phyloP scores from a whole-genome alignment of 1,284 basidiomycete genomes.

The Mycocalia duriaeana region DNA sequence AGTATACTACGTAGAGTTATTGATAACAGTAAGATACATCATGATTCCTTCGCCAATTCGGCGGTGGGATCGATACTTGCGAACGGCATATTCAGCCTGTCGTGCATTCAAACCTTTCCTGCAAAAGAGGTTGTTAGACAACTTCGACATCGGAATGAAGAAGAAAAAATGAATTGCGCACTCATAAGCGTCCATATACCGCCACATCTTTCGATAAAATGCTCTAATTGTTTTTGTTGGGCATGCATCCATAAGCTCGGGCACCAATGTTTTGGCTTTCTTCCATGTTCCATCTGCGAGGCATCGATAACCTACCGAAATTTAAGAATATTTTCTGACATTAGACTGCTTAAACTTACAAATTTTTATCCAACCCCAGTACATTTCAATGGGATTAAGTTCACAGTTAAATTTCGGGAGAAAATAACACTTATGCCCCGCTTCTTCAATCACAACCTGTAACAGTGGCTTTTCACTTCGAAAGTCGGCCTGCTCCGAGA shows the following conservation, averaged over 20 bases:
- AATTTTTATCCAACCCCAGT: slow-evolving; percentile 4
- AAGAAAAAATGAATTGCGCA: background rate
- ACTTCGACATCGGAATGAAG: background rate
- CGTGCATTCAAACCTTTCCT: too few relatives aligned
- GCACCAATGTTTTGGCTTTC: slow-evolving; percentile 8
- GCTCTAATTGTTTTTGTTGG: slow-evolving; percentile 6
- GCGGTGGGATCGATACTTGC: too few relatives aligned
- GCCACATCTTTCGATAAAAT: slow-evolving; percentile 10
- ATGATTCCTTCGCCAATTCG: too few relatives aligned
- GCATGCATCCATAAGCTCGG: slow-evolving; percentile 7
- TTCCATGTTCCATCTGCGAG: slow-evolving; percentile 7
- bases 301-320: slow-evolving; percentile 4
- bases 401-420: slow-evolving; percentile 13
- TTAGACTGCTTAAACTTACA: background rate
- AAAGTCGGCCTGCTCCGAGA: slow-evolving; percentile 17
- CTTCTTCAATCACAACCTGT: slow-evolving; percentile 15
- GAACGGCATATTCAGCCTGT: too few relatives aligned
- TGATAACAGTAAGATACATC: too few relatives aligned
- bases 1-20: too few relatives aligned
- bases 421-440: slow-evolving; percentile 17
- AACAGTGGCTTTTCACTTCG: slow-evolving; percentile 17
- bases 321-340: background rate
- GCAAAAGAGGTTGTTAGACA: background rate
- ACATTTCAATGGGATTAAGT: slow-evolving; percentile 13
- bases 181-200: slow-evolving; percentile 12